phyloP scores from a whole-genome alignment of 1,284 basidiomycete species.

The Salmacisia buchloeana region DNA sequence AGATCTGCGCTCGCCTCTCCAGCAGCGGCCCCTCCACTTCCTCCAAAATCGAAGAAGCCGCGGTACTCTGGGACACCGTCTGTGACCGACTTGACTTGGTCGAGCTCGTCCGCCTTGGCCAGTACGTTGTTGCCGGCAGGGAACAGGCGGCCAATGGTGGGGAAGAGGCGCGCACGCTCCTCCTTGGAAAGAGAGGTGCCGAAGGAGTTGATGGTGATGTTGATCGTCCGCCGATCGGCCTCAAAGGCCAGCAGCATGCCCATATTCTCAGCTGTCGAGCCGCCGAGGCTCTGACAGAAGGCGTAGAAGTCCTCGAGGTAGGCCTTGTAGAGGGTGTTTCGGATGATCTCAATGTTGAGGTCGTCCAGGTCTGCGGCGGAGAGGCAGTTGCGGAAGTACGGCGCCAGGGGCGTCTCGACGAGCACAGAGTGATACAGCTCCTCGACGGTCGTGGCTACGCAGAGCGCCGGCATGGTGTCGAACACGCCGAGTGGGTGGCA shows the following conservation, averaged over 20 bases:
- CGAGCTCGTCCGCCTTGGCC: conserved; percentile 89
- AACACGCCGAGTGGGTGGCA: conserved; percentile 97
- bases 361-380: conserved; percentile 95
- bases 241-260: conserved; percentile 84
- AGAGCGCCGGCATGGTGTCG: conserved; percentile 98
- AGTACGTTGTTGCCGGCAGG: conserved; percentile 93
- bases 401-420: conserved; percentile 95
- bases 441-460: conserved; percentile 98
- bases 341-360: conserved; percentile 99
- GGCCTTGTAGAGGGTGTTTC: conserved; percentile 98
- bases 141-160: conserved; percentile 83
- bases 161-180: conserved; percentile 90
- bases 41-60: conserved; percentile 67
- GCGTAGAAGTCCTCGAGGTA: conserved; percentile 96
- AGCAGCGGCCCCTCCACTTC: conserved; percentile 16
- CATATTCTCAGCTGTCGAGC: conserved; percentile 85
- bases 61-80: conserved; percentile 86
- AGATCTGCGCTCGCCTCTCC: conserved; percentile 56
- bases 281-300: conserved; percentile 73
- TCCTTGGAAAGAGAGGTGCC: conserved; percentile 92
- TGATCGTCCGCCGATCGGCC: conserved; percentile 91
- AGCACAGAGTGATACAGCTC: conserved; percentile 95
- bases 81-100: conserved; percentile 81
- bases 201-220: conserved; percentile 99
- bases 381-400: conserved; percentile 93